Evolutionary conservation across 352 stramenopile species (phyloP).

Genomic region (Pythium rhizo-oryzae): DNA sequence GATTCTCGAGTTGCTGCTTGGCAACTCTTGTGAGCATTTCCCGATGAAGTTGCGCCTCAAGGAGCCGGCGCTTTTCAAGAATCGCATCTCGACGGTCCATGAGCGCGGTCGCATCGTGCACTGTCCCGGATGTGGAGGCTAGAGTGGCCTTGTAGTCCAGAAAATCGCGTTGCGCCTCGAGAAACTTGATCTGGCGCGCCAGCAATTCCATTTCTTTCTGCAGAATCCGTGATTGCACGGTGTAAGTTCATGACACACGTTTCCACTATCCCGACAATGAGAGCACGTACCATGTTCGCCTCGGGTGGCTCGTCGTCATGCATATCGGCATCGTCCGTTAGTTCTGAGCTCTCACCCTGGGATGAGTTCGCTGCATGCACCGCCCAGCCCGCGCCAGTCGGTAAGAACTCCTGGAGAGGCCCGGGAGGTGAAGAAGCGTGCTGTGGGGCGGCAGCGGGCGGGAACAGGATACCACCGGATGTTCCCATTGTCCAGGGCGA

Average conservation of each 20-base stretch:
- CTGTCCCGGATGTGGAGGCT: not conserved
- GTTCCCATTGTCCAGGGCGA: slow-evolving; percentile 10
- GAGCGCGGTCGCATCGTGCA: slow-evolving; percentile 4
- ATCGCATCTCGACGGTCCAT: slow-evolving; percentile 21
- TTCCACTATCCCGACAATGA: not conserved
- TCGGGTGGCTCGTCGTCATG: not conserved
- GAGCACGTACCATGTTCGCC: not conserved
- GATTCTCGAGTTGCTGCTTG: slow-evolving; percentile 46
- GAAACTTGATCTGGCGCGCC: slow-evolving; percentile 48
- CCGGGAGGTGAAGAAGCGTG: not conserved
- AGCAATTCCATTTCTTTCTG: slow-evolving; percentile 42
- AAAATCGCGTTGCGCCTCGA: slow-evolving; percentile 62
- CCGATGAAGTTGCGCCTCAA: slow-evolving; percentile 33
- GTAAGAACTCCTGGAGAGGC: not conserved
- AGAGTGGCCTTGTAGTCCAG: slow-evolving; percentile 47
- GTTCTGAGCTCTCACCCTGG: not conserved
- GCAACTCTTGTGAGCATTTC: slow-evolving; percentile 38
- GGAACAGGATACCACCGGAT: not conserved
- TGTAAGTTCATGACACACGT: not conserved
- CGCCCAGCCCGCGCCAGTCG: slow-evolving; percentile 7
- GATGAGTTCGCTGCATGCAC: not conserved
- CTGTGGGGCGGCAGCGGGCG: not conserved
- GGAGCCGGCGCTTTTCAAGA: slow-evolving; percentile 34
- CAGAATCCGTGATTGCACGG: slow-evolving; percentile 2
- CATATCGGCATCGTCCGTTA: not conserved